Conservation (phyloP, 1,284 basidiomycete species). For the Irpex lacteus region DNA sequence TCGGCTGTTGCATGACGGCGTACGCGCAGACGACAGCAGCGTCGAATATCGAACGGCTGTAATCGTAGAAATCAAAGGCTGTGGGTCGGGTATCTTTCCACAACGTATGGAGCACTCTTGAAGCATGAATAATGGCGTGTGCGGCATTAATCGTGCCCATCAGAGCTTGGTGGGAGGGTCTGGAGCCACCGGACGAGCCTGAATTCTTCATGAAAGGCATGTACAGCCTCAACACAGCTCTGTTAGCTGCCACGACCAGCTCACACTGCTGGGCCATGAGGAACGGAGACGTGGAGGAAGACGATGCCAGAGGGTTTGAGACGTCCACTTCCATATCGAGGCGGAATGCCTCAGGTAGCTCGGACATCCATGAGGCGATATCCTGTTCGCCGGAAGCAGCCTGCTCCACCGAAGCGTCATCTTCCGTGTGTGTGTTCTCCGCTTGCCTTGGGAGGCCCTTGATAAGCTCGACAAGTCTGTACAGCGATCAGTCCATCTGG, state of each 20-base stretch:
- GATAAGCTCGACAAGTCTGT: slow-evolving; percentile 45
- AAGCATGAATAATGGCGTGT: slow-evolving; percentile 53
- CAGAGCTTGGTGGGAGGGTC: slow-evolving; percentile 45
- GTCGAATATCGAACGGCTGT: slow-evolving; percentile 58
- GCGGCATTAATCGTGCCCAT: slow-evolving; percentile 59
- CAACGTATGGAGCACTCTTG: slow-evolving; percentile 39
- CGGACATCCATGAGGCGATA: slow-evolving; percentile 49
- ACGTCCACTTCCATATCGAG: slow-evolving; percentile 34
- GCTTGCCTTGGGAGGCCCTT: slow-evolving; percentile 47
- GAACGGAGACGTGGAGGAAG: slow-evolving; percentile 18
- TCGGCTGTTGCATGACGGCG: slow-evolving; percentile 50
- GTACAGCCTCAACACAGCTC: slow-evolving; percentile 61
- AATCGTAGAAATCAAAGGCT: slow-evolving; percentile 58
- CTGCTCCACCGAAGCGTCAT: slow-evolving; percentile 46
- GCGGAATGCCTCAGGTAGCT: slow-evolving; percentile 44
- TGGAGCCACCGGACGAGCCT: slow-evolving; percentile 21
- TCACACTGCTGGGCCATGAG: slow-evolving; percentile 54
- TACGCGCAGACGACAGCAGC: slow-evolving; percentile 62
- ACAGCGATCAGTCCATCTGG: not conserved
- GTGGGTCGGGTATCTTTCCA: slow-evolving; percentile 38
- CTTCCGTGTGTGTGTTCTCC: slow-evolving; percentile 34
- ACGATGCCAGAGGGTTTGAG: slow-evolving; percentile 17
- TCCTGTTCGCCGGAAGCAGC: slow-evolving; percentile 55
- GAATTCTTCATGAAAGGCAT: slow-evolving; percentile 56
- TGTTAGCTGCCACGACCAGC: slow-evolving; percentile 54